A percentile compares a stretch with the other conserved stretches of the same genome.
Conservation (phyloP, 768 basidiomycete genomes). For the Agaricus subrufescens region DNA sequence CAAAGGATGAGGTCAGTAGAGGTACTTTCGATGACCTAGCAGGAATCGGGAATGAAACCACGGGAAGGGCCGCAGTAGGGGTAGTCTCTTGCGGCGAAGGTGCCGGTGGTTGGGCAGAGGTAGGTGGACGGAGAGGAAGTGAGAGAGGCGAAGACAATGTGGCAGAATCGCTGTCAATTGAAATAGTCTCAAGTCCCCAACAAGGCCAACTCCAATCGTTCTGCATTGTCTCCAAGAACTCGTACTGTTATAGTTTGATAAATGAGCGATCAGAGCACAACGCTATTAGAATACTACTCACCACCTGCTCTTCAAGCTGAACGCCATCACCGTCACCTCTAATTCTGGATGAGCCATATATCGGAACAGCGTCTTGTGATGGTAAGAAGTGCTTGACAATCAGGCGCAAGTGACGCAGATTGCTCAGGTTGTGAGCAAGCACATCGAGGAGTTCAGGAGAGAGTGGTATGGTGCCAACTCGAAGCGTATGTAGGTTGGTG, state of each 20-base stretch:
- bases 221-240: conserved; percentile 8
- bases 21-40: neutral
- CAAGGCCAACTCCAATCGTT: conserved; percentile 6
- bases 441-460: conserved; percentile 39
- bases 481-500: conserved; percentile 24
- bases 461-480: conserved; percentile 35
- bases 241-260: neutral
- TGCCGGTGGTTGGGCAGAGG: neutral
- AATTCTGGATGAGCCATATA: neutral
- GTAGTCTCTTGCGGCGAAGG: neutral
- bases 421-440: conserved; percentile 31
- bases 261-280: neutral
- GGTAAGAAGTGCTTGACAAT: conserved; percentile 35
- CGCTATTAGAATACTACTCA: neutral
- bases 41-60: neutral
- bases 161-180: neutral
- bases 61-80: neutral
- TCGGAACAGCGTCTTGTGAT: conserved; percentile 9
- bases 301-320: conserved; percentile 7
- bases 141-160: conserved; percentile 2
- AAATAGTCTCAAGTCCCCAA: conserved; percentile 6
- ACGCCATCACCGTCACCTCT: conserved; percentile 3
- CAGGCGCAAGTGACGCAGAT: conserved; percentile 30
- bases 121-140: neutral
- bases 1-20: neutral